Conservation (phyloP, 108 stramenopile genomes). For the Fistulifera solaris region DNA sequence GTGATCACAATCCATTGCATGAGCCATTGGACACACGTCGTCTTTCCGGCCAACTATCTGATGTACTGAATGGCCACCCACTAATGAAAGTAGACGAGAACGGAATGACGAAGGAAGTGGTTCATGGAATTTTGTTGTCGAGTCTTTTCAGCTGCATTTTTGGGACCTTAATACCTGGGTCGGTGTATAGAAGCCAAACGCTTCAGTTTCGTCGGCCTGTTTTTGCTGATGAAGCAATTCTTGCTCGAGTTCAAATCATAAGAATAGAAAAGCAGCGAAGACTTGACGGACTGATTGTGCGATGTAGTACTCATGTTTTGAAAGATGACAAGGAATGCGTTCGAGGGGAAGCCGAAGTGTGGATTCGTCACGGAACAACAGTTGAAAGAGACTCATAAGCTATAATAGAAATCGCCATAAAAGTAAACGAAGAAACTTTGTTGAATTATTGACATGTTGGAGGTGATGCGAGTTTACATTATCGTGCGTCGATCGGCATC, state of each 20-base stretch:
- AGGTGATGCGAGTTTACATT: no score
- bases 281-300: not conserved
- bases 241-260: conserved; percentile 38
- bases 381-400: not conserved
- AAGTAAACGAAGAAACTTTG: not conserved
- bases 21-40: conserved; percentile 3
- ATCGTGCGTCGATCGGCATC: no score
- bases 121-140: conserved; percentile 70
- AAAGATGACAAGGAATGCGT: not conserved
- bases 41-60: conserved; percentile 3
- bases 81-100: conserved; percentile 3
- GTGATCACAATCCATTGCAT: conserved; percentile 72
- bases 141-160: conserved; percentile 78
- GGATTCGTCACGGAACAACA: not conserved
- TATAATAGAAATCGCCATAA: not conserved
- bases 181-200: conserved; percentile 60
- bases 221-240: conserved; percentile 32
- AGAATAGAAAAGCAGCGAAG: conserved; percentile 21
- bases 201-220: conserved; percentile 51
- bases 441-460: not conserved
- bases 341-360: not conserved
- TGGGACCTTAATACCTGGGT: conserved; percentile 64
- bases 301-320: not conserved
- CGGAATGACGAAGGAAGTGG: conserved; percentile 25
- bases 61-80: not conserved